Conservation (phyloP, 805 yeast genomes). For the Yarrowia deformans region DNA sequence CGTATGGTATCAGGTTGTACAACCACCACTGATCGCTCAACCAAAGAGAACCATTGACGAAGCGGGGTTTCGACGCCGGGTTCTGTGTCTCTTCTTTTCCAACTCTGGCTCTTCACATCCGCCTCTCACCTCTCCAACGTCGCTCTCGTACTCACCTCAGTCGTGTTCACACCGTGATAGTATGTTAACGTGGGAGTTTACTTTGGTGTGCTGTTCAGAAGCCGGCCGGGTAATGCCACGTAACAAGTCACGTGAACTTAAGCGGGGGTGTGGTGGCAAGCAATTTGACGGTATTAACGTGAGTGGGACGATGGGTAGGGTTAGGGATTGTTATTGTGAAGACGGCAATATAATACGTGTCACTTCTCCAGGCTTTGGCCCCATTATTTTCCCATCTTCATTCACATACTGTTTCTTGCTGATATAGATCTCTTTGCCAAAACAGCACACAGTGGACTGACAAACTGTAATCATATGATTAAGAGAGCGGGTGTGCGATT, state of each 20-base stretch:
- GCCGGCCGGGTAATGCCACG: slow-evolving; percentile 40
- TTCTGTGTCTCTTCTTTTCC: too few relatives aligned
- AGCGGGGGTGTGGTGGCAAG: neutral
- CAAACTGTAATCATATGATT: too few relatives aligned
- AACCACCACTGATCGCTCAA: too few relatives aligned
- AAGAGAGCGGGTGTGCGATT: too few relatives aligned
- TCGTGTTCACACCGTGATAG: slow-evolving; percentile 38
- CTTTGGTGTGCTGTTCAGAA: slow-evolving; percentile 39
- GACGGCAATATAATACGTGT: too few relatives aligned
- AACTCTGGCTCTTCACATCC: too few relatives aligned
- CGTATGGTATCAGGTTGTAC: too few relatives aligned
- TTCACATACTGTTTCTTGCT: neutral
- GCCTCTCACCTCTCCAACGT: neutral
- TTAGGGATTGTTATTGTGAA: neutral
- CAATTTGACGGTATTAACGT: neutral
- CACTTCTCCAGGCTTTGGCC: too few relatives aligned
- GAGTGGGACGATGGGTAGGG: neutral
- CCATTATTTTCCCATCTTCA: neutral
- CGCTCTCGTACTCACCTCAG: slow-evolving; percentile 26
- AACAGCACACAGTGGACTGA: neutral
- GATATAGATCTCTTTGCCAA: neutral
- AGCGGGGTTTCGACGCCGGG: too few relatives aligned
- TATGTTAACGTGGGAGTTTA: slow-evolving; percentile 39
- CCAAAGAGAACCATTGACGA: too few relatives aligned
- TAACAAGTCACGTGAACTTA: slow-evolving; percentile 21